These are phyloP conservation scores for Sequoia sempervirens DNA, from an alignment of 75 land plant genomes.

Conservation along the genomic window DNA sequence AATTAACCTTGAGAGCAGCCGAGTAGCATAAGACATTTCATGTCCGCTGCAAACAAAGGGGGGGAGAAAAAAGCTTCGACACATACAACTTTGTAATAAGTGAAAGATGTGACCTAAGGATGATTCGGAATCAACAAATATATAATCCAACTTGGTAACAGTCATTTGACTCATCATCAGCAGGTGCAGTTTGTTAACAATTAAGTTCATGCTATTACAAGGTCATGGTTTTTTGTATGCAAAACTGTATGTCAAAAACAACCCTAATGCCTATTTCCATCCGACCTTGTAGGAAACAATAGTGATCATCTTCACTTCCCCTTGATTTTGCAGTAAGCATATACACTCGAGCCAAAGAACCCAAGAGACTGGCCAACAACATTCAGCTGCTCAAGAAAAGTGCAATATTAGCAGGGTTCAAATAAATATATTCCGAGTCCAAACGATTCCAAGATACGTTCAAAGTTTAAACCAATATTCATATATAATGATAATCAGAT, in stretches of 20 bases:
- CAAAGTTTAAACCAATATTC: background rate
- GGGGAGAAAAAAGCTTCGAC: background rate
- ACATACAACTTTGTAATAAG: background rate
- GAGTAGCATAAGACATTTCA: background rate
- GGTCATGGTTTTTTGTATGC: background rate
- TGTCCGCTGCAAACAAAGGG: background rate
- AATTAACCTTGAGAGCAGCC: background rate
- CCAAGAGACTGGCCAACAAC: constrained; percentile 88
- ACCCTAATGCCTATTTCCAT: background rate
- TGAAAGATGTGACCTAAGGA: background rate
- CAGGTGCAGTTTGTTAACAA: background rate
- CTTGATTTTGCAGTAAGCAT: constrained; percentile 83
- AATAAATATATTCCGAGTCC: background rate
- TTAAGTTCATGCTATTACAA: background rate
- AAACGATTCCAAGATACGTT: background rate
- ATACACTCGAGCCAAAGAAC: constrained; percentile 85
- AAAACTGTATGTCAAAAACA: background rate
- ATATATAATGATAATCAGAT: background rate
- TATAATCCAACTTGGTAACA: background rate
- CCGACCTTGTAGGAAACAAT: background rate
- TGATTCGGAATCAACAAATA: background rate
- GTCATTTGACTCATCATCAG: background rate
- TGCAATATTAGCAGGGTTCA: background rate
- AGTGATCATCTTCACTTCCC: constrained; percentile 52
- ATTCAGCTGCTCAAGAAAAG: constrained; percentile 57